Percentiles rank a stretch among this genome's conserved stretches.
Conservation (phyloP, 768 basidiomycete species). For the Omphalotus guepiniiformis region DNA sequence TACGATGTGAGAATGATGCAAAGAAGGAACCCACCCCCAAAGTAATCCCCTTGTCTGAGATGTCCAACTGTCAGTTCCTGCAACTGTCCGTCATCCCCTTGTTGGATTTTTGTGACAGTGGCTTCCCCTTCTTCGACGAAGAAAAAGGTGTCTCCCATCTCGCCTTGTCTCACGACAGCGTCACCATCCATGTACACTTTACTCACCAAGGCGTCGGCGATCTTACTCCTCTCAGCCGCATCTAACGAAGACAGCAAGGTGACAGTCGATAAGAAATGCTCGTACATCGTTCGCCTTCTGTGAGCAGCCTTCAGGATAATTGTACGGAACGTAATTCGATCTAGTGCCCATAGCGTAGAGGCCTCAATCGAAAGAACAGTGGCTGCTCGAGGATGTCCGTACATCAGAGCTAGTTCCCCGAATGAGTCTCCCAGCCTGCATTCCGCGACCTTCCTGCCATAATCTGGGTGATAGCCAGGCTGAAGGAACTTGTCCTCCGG, state of each 20-base stretch:
- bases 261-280: constrained; percentile 90
- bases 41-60: constrained; percentile 91
- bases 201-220: constrained; percentile 92
- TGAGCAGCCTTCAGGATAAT: constrained; percentile 94
- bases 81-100: constrained; percentile 51
- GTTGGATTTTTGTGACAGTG: constrained; percentile 72
- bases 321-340: constrained; percentile 96
- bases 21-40: constrained; percentile 95
- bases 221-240: constrained; percentile 89
- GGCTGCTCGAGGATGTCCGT: constrained; percentile 93
- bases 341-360: constrained; percentile 90
- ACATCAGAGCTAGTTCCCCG: constrained; percentile 97
- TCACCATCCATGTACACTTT: constrained; percentile 78
- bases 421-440: constrained; percentile 85
- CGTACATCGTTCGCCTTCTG: constrained; percentile 91
- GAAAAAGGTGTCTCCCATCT: constrained; percentile 96
- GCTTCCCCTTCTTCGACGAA: constrained; percentile 96
- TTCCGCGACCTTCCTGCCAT: constrained; percentile 80
- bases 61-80: constrained; percentile 70
- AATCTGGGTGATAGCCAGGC: constrained; percentile 62
- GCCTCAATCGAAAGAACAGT: constrained; percentile 83
- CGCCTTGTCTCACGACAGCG: constrained; percentile 87
- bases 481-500: constrained; percentile 55
- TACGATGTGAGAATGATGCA: constrained; percentile 6
- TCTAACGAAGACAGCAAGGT: constrained; percentile 82